Conservation (phyloP, 306 rosid species). For the Prunus dulcis region DNA sequence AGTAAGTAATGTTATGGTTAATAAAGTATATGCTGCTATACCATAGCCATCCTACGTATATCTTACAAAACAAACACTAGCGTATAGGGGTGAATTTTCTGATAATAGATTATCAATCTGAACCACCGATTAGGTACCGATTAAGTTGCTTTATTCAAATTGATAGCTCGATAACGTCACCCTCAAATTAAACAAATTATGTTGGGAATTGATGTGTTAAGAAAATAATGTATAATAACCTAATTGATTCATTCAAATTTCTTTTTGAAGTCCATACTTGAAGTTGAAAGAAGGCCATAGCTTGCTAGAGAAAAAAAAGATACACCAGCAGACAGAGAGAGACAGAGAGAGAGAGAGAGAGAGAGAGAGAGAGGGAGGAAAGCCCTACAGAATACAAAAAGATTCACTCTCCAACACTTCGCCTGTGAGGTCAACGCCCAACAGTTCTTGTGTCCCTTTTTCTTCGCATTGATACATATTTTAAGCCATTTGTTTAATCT, state of each 20-base stretch:
- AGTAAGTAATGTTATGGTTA: not conserved
- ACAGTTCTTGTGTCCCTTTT: slow-evolving; percentile 34
- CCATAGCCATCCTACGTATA: no score
- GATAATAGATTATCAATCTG: no score
- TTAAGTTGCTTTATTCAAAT: not conserved
- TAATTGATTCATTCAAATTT: not conserved
- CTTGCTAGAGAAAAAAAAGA: not conserved
- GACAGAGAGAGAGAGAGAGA: not conserved
- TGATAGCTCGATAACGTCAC: not conserved
- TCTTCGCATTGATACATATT: slow-evolving; percentile 17
- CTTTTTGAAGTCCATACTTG: not conserved
- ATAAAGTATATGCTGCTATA: not conserved
- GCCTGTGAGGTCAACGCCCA: slow-evolving; percentile 54
- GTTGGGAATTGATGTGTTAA: not conserved
- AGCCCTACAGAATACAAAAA: slow-evolving; percentile 6
- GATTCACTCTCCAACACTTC: slow-evolving; percentile 39
- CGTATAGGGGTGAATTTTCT: no score
- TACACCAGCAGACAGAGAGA: not conserved
- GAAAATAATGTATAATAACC: not conserved
- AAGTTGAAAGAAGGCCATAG: not conserved
- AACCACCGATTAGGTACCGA: no score
- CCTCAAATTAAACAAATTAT: not conserved
- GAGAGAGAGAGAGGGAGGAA: not conserved
- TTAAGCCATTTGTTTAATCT: slow-evolving; percentile 22
- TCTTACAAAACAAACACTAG: no score